Percentiles rank a stretch among this genome's conserved stretches.
These are phyloP conservation scores for Penicillium sp. DNA, from an alignment of 2,329 filamentous ascomycete species.

Conservation along the genomic window DNA sequence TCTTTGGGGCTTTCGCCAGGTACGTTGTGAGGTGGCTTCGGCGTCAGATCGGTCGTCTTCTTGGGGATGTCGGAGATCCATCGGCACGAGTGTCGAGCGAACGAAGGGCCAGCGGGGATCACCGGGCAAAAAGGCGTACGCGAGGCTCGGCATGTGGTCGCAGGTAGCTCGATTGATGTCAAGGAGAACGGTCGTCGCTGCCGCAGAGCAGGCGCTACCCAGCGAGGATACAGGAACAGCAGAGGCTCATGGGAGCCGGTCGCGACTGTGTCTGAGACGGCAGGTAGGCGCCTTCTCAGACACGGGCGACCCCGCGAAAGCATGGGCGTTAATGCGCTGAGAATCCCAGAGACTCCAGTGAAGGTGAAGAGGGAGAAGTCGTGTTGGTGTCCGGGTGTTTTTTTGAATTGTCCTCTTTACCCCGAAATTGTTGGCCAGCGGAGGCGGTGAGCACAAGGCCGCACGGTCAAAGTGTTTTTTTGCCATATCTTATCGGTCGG, in stretches of 20 bases:
- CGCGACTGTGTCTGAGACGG: conserved; percentile 38
- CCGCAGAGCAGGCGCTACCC: conserved; percentile 33
- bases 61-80: conserved; percentile 22
- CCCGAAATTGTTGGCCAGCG: conserved; percentile 23
- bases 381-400: conserved; percentile 7
- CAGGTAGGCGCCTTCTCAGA: conserved; percentile 41
- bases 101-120: conserved; percentile 2
- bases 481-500: too few relatives aligned
- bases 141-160: not conserved
- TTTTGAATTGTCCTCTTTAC: conserved; percentile 13
- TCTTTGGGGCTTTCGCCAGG: too few relatives aligned
- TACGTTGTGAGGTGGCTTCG: not conserved
- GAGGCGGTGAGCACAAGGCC: conserved; percentile 23
- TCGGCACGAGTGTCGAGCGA: conserved; percentile 19
- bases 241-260: conserved; percentile 45
- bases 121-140: not conserved
- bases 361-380: not conserved
- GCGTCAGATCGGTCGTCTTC: conserved; percentile 2
- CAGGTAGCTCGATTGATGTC: conserved; percentile 6
- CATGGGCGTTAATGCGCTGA: conserved; percentile 35
- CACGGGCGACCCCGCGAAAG: conserved; percentile 45
- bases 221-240: conserved; percentile 49
- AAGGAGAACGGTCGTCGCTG: conserved; percentile 22
- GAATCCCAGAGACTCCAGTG: conserved; percentile 21
- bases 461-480: too few relatives aligned